Evolutionary conservation across 345 rosid genomes (phyloP).

Genomic region (Isatis tinctoria): DNA sequence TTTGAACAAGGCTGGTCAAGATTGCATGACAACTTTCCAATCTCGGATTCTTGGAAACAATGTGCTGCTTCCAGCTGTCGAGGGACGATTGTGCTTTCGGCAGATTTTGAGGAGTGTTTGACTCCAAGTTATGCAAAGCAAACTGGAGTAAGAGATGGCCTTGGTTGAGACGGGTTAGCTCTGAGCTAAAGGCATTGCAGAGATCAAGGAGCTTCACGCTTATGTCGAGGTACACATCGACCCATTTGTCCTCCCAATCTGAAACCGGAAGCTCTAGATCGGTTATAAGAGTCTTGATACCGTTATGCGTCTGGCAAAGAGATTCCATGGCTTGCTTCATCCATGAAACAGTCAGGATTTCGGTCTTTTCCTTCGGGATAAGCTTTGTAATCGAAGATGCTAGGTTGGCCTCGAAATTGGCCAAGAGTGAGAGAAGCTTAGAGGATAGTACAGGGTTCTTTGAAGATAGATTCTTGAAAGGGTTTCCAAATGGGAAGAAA

Average conservation of each 20-base stretch:
- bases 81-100: conserved; percentile 29
- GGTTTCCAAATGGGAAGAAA: conserved; percentile 40
- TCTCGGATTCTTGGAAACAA: conserved; percentile 30
- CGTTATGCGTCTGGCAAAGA: conserved; percentile 27
- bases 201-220: conserved; percentile 37
- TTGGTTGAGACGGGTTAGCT: conserved; percentile 33
- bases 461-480: conserved; percentile 28
- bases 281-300: conserved; percentile 30
- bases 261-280: conserved; percentile 32
- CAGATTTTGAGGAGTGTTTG: conserved; percentile 20
- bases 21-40: conserved; percentile 22
- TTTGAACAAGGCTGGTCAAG: conserved; percentile 26
- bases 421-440: conserved; percentile 25
- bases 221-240: conserved; percentile 33
- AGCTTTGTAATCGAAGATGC: conserved; percentile 19
- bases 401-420: conserved; percentile 25
- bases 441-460: conserved; percentile 21
- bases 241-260: conserved; percentile 38
- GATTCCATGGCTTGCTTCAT: conserved; percentile 33
- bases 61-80: conserved; percentile 27
- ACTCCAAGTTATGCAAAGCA: conserved; percentile 29
- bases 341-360: conserved; percentile 34
- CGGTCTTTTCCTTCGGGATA: conserved; percentile 26
- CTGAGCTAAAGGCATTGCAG: conserved; percentile 34
- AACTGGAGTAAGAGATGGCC: conserved; percentile 34